These are phyloP conservation scores for Epichloe sylvatica DNA, from an alignment of 2,329 filamentous ascomycete genomes.

Conservation along the genomic window DNA sequence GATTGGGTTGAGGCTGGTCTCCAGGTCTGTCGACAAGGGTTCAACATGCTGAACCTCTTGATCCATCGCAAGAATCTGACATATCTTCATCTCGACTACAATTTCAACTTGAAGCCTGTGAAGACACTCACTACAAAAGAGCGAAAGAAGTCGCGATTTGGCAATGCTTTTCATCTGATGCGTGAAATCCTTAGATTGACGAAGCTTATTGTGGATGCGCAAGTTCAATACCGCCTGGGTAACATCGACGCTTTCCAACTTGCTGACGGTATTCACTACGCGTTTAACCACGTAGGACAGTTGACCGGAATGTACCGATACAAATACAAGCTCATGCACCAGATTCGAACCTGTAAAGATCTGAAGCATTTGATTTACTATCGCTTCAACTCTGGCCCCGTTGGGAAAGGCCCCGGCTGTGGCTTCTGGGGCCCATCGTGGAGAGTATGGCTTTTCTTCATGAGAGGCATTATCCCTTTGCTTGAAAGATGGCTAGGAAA, in stretches of 20 bases:
- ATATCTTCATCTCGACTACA: slow-evolving; percentile 96
- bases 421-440: slow-evolving; percentile 98
- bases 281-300: slow-evolving; percentile 97
- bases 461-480: slow-evolving; percentile 93
- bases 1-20: slow-evolving; percentile 98
- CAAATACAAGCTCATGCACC: slow-evolving; percentile 99
- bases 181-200: slow-evolving; percentile 90
- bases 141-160: slow-evolving; percentile 97
- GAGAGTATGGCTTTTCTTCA: slow-evolving; percentile 98
- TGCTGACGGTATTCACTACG: slow-evolving; percentile 96
- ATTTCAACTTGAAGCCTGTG: slow-evolving; percentile 98
- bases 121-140: slow-evolving; percentile 98
- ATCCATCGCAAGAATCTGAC: slow-evolving; percentile 98
- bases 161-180: slow-evolving; percentile 98
- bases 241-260: slow-evolving; percentile 99
- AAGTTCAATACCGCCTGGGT: slow-evolving; percentile 92
- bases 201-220: slow-evolving; percentile 94
- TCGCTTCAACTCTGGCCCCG: slow-evolving; percentile 90
- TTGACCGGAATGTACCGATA: slow-evolving; percentile 99
- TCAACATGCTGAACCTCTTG: slow-evolving; percentile 96
- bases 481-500: slow-evolving; percentile 97
- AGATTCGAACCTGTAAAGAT: slow-evolving; percentile 97
- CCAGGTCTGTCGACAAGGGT: slow-evolving; percentile 94
- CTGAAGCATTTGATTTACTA: slow-evolving; percentile 99
- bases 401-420: slow-evolving; percentile 93